A percentile compares a stretch with the other conserved stretches of the same genome.
Conservation (phyloP, 108 stramenopile species). For the Skeletonema potamos region DNA sequence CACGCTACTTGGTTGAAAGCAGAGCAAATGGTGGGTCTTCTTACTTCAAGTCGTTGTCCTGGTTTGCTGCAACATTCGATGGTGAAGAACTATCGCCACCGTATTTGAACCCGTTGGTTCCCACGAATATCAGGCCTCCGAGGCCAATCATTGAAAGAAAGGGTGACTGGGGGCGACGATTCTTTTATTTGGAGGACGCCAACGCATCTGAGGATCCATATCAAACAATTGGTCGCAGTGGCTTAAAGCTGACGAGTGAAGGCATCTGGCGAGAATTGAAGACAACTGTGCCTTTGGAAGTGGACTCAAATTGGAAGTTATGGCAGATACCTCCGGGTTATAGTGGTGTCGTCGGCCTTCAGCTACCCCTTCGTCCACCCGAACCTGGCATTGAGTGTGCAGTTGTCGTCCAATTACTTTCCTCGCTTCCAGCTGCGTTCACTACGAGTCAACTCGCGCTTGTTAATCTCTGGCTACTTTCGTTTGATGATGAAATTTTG, state of each 20-base stretch:
- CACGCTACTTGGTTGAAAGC: conserved; percentile 56
- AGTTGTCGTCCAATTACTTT: conserved; percentile 72
- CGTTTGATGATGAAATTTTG: conserved; percentile 65
- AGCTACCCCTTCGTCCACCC: conserved; percentile 54
- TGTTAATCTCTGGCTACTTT: conserved; percentile 68
- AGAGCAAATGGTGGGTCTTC: conserved; percentile 35
- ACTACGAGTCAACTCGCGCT: conserved; percentile 51
- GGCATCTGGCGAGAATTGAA: conserved; percentile 25
- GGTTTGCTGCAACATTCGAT: conserved; percentile 53
- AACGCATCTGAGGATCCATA: conserved; percentile 9
- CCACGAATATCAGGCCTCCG: conserved; percentile 50
- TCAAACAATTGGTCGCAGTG: conserved; percentile 1
- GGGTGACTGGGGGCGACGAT: conserved; percentile 24
- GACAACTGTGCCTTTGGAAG: conserved; percentile 4
- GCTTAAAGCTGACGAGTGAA: conserved; percentile 41
- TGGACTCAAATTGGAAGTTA: conserved; percentile 35
- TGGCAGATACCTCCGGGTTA: conserved; percentile 41
- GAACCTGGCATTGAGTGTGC: conserved; percentile 63
- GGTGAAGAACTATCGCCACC: conserved; percentile 64
- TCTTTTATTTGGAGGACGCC: conserved; percentile 39
- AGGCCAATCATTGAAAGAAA: conserved; percentile 40
- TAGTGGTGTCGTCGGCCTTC: conserved; percentile 20
- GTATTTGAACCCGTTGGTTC: conserved; percentile 67
- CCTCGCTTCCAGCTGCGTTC: conserved; percentile 59
- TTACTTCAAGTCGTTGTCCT: conserved; percentile 49